Percentiles rank a stretch among this genome's conserved stretches.
These are phyloP conservation scores for Choanephora cucurbitarum DNA, from an alignment of 371 early-diverging fungal species.

Conservation along the genomic window DNA sequence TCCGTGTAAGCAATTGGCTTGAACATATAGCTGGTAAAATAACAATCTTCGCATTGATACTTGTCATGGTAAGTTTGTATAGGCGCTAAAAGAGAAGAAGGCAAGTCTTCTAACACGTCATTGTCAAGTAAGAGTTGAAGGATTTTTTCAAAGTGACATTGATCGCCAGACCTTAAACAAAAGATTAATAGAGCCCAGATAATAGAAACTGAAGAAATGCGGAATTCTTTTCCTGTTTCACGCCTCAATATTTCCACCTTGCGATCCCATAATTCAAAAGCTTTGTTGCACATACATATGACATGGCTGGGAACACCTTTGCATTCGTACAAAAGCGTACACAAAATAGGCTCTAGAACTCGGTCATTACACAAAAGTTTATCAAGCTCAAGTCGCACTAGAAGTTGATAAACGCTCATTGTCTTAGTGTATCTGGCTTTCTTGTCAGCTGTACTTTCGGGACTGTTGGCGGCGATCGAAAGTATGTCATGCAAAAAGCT, in stretches of 20 bases:
- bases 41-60: conserved; percentile 26
- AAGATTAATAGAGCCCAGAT: conserved; percentile 36
- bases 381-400: conserved; percentile 25
- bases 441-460: conserved; percentile 20
- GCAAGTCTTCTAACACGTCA: conserved; percentile 6
- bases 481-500: conserved; percentile 40
- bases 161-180: conserved; percentile 29
- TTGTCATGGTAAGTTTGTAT: conserved; percentile 41
- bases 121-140: conserved; percentile 3
- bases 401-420: conserved; percentile 30
- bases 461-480: conserved; percentile 29
- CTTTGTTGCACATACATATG: conserved; percentile 26
- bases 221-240: background rate
- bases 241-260: conserved; percentile 13
- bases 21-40: conserved; percentile 40
- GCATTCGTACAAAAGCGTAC: conserved; percentile 35
- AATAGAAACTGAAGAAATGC: conserved; percentile 17
- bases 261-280: conserved; percentile 31
- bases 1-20: conserved; percentile 26
- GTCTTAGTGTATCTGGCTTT: conserved; percentile 33
- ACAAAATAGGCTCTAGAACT: conserved; percentile 37
- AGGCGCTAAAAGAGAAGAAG: conserved; percentile 33
- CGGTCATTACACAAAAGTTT: conserved; percentile 34
- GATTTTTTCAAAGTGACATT: conserved; percentile 22
- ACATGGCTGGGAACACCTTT: conserved; percentile 21